A percentile compares a stretch with the other conserved stretches of the same genome.
phyloP scores from a whole-genome alignment of 1,284 basidiomycete species.

The Tilletiopsis washingtonensis region DNA sequence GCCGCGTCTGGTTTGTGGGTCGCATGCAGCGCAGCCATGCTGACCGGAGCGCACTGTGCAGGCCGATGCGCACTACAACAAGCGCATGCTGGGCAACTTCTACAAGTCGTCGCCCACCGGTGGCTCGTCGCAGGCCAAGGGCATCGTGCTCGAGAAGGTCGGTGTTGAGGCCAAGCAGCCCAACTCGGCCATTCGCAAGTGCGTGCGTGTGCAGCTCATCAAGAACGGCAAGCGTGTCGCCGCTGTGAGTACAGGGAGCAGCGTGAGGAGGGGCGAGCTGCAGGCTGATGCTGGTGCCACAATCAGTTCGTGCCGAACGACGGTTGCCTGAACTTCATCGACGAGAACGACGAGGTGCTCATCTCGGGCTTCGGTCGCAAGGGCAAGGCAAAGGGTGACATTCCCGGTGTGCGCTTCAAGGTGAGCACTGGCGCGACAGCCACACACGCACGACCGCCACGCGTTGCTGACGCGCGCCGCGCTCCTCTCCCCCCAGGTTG shows the following conservation, averaged over 20 bases:
- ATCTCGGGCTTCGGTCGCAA: conserved; percentile 99
- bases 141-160: conserved; percentile 99
- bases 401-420: conserved; percentile 87
- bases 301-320: conserved; percentile 67
- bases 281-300: conserved; percentile 8
- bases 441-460: too few species aligned
- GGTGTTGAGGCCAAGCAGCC: conserved; percentile 83
- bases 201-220: conserved; percentile 99
- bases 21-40: neutral
- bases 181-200: conserved; percentile 81
- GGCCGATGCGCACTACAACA: conserved; percentile 99
- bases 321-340: conserved; percentile 92
- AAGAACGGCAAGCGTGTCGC: conserved; percentile 97
- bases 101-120: conserved; percentile 99
- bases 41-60: conserved; percentile 44
- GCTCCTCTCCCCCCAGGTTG: conserved; percentile 57
- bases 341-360: conserved; percentile 99
- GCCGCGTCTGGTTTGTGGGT: neutral
- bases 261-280: conserved; percentile 49
- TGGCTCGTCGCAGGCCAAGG: conserved; percentile 99
- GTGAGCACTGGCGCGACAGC: too few species aligned
- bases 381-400: conserved; percentile 97
- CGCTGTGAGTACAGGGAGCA: neutral
- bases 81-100: conserved; percentile 97
- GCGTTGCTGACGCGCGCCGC: too few species aligned